Conservation (phyloP, 2,329 filamentous ascomycete genomes). For the Aaosphaeria arxii region DNA sequence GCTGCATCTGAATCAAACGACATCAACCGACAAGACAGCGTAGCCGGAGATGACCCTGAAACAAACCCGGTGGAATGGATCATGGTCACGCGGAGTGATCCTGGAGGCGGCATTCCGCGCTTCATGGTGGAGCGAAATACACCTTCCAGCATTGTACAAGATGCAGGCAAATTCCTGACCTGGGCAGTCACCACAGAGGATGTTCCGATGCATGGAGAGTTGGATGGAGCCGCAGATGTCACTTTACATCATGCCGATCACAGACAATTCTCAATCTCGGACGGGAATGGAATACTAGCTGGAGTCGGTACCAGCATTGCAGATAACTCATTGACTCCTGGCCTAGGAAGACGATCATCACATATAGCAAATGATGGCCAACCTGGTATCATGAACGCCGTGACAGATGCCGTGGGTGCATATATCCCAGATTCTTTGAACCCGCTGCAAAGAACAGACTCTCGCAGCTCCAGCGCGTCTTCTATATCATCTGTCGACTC, state of each 20-base stretch:
- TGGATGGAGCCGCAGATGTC: conserved; percentile 16
- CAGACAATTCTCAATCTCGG: conserved; percentile 22
- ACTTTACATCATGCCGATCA: conserved; percentile 12
- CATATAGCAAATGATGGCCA: conserved; percentile 9
- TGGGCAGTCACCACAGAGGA: conserved; percentile 64
- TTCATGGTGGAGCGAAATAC: conserved; percentile 92
- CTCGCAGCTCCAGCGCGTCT: conserved; percentile 21
- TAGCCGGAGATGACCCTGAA: conserved; percentile 45
- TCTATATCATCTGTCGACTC: conserved; percentile 25
- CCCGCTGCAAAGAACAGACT: conserved; percentile 23
- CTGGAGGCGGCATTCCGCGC: conserved; percentile 80
- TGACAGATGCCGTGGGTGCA: conserved; percentile 5
- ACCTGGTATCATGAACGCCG: conserved; percentile 8
- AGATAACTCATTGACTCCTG: conserved; percentile 18
- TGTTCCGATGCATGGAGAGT: conserved; percentile 34
- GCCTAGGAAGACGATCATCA: conserved; percentile 16
- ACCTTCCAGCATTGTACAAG: conserved; percentile 72
- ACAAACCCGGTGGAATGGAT: conserved; percentile 78
- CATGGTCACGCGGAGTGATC: conserved; percentile 88
- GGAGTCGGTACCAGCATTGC: conserved; percentile 37
- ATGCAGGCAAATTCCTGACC: conserved; percentile 77
- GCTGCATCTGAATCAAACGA: conserved; percentile 31
- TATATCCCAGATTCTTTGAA: conserved; percentile 20
- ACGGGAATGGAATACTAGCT: conserved; percentile 34
- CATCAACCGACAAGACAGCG: conserved; percentile 22